Base-by-base conservation (phyloP, 2,329 filamentous ascomycete species). In the Beauveria scarabaeidicola region DNA sequence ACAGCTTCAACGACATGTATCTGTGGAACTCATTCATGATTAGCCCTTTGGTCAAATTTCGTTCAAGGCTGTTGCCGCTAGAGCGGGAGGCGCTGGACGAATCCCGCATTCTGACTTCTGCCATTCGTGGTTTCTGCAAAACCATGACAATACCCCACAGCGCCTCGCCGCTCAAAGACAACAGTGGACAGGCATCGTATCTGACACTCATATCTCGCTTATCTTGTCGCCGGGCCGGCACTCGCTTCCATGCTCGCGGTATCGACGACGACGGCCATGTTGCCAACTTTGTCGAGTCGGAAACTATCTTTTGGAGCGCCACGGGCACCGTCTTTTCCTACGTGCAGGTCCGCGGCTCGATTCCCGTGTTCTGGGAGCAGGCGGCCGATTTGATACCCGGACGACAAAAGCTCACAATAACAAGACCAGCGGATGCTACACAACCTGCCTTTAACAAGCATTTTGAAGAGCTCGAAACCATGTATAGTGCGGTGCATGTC, bases 21-120 rank as follows among this genome's bases (percentile, higher is more conserved):
- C 76, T 99, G 19, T 99, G 94, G 94, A 99, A 99, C 70, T 95
- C 91, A 3, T 97, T 95, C 74, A 97, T 99, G 91, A 96, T 99
- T 67, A 87, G 89, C 64, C 92, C 94, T 5, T 79, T 99, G 58
- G 87, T 97, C 32, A 84, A 91, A 70, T 97, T 99, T 71, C 86
- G 94, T 47, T 91, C 88, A 32, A 84, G 90, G 19, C 80, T 99
- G 51, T 82, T 90, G 62, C 82, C 84, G 6, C 81, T 83, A 58
- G 91, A 97, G 66, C 88, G 87, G 65, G 81, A 84, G 62, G 86
- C 85, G 5, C 80, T 99, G n/a, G 94, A 99, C 75, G 79, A 82
- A 3, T 96, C 91, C 21, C 84, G 89, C 44, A 91, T 97, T 58
- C 76, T 99, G 61, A 99, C 92, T 0, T 96, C 90, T 65, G 93